Conservation (phyloP, 2,329 filamentous ascomycete genomes). For the Calonectria montana region DNA sequence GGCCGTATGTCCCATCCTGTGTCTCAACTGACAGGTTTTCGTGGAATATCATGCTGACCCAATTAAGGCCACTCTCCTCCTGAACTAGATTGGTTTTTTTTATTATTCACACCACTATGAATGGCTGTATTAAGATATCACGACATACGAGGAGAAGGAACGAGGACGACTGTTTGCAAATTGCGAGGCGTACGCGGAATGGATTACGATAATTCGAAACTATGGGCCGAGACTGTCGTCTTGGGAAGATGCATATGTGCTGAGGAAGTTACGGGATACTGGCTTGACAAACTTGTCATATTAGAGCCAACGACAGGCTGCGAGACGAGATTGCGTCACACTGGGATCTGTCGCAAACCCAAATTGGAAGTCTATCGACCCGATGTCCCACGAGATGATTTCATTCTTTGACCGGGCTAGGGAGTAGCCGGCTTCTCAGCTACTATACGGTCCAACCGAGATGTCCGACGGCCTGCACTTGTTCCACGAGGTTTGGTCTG, state of each 20-base stretch:
- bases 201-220: slow-evolving; percentile 11
- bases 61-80: slow-evolving; percentile 49
- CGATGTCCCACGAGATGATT: slow-evolving; percentile 18
- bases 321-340: slow-evolving; percentile 19
- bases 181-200: slow-evolving; percentile 18
- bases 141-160: slow-evolving; percentile 33
- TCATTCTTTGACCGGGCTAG: background rate
- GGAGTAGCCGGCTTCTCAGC: background rate
- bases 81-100: slow-evolving; percentile 48
- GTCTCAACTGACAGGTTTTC: background rate
- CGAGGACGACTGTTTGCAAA: slow-evolving; percentile 18
- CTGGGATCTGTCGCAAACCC: slow-evolving; percentile 3
- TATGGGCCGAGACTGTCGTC: background rate
- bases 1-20: slow-evolving; percentile 71
- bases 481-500: background rate
- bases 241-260: background rate
- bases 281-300: background rate
- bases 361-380: slow-evolving; percentile 6
- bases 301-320: background rate
- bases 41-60: slow-evolving; percentile 16
- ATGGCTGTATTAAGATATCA: slow-evolving; percentile 35
- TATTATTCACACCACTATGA: slow-evolving; percentile 16
- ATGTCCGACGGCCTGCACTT: background rate
- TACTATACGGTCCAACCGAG: background rate
- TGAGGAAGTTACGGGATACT: background rate